These are phyloP conservation scores for Artemisia argyi DNA, from an alignment of 129 eudicot genomes.

Conservation along the genomic window DNA sequence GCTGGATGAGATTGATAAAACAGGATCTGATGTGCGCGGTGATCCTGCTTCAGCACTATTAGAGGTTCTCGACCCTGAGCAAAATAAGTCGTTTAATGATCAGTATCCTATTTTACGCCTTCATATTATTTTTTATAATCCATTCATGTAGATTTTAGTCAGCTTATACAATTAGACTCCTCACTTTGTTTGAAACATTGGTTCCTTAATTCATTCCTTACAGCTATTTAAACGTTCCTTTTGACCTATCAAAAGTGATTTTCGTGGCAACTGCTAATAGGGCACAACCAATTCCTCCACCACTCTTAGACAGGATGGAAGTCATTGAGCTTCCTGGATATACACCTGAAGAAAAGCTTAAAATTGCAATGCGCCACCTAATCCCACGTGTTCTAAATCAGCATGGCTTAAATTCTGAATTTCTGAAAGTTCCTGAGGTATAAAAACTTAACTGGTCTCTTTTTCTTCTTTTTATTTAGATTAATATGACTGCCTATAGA, in stretches of 20 bases:
- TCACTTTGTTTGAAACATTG: neutral
- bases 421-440: constrained; percentile 91
- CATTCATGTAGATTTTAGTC: too few species aligned
- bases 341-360: constrained; percentile 96
- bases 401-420: constrained; percentile 82
- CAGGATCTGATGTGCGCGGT: constrained; percentile 98
- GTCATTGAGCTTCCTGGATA: constrained; percentile 97
- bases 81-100: constrained; percentile 90
- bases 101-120: constrained; percentile 72
- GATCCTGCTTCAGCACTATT: constrained; percentile 97
- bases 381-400: constrained; percentile 95
- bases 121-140: neutral
- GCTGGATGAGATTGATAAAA: constrained; percentile 97
- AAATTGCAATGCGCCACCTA: constrained; percentile 76
- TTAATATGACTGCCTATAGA: too few species aligned
- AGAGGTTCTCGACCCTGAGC: constrained; percentile 99
- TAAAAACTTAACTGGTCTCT: neutral
- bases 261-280: constrained; percentile 99
- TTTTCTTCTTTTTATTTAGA: neutral
- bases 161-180: too few species aligned
- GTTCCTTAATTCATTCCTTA: constrained; percentile 50
- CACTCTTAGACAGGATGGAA: constrained; percentile 96
- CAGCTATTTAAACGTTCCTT: constrained; percentile 97
- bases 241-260: constrained; percentile 87
- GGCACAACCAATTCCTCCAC: constrained; percentile 90